Evolutionary conservation across 2,329 filamentous ascomycete genomes (phyloP), one percentile per base, ranked within the genome.

Genomic region (Talaromyces rugulosus): DNA sequence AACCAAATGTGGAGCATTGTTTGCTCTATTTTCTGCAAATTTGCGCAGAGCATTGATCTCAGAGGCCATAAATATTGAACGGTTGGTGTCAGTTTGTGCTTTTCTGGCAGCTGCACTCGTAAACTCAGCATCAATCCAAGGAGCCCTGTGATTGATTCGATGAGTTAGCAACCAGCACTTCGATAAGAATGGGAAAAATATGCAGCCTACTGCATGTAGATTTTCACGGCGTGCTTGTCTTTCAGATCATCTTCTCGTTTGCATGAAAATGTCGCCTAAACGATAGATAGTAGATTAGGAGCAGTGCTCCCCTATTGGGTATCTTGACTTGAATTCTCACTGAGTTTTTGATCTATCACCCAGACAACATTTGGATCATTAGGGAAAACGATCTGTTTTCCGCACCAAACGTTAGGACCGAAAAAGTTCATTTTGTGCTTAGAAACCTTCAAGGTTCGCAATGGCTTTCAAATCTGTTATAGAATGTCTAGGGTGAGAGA

Each of bases 171-270:
- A 44, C 34, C 18, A 36, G 53, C 23, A 36, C 53, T 56, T 34
- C 9, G n/a, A 34, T 34, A 16, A 42, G 12, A 36, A 4, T 34
- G 12, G 14, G 14, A 6, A 7, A 30, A 9, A 36, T 56, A 42
- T 56, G 12, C n/a, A 56, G n/a, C 53, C 16, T 56, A 56, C 53
- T 56, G 53, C 53, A 56, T 56, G 5, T 42, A 56, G 9, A 56
- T 56, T 56, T 56, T 36, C 28, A 36, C 28, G n/a, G 53, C 30
- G 30, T 42, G 53, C 53, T 56, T 56, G 4, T 5, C 53, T 42
- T 30, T 30, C 34, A 34, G 8, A 12, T 6, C 31, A 56, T 56
- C 53, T 42, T 56, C 36, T 36, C 53, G 53, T 18, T 56, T 56
- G 53, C 53, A 36, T 54, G 27, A 54, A 23, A 54, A 54, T 56